Percentiles rank a stretch among this genome's conserved stretches.
phyloP scores from a whole-genome alignment of 2,329 filamentous ascomycete genomes.

The Botrytis paeoniae region DNA sequence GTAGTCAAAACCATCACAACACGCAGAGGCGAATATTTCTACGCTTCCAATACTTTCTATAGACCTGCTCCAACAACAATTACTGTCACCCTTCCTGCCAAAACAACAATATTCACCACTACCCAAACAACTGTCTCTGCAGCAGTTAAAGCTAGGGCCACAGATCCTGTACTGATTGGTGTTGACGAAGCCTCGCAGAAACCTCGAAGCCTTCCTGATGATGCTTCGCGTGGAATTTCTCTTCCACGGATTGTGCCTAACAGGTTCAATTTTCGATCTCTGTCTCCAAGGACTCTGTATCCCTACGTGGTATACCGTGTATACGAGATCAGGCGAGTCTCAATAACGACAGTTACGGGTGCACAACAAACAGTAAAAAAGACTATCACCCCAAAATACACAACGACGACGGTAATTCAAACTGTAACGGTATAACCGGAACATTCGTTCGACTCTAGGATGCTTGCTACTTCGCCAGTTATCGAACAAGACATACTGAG shows the following conservation, averaged over 20 bases:
- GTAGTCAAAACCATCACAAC: background rate
- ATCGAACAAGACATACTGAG: background rate
- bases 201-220: background rate
- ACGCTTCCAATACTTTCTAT: background rate
- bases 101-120: background rate
- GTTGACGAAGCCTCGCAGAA: background rate
- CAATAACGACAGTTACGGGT: background rate
- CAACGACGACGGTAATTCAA: background rate
- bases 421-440: background rate
- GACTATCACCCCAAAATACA: background rate
- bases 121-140: fast-evolving
- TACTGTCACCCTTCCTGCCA: background rate
- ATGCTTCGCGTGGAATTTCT: background rate
- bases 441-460: background rate
- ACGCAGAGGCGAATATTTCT: background rate
- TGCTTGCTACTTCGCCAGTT: background rate
- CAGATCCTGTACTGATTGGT: background rate
- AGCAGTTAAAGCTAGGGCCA: background rate
- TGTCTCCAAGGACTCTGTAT: background rate
- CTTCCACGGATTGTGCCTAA: background rate
- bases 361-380: background rate
- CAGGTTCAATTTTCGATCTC: background rate
- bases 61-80: background rate
- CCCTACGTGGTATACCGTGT: background rate
- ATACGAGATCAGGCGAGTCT: background rate